These are phyloP conservation scores for Blastobotrys indianensis DNA, from an alignment of 1,139 yeast genomes.

Conservation along the genomic window DNA sequence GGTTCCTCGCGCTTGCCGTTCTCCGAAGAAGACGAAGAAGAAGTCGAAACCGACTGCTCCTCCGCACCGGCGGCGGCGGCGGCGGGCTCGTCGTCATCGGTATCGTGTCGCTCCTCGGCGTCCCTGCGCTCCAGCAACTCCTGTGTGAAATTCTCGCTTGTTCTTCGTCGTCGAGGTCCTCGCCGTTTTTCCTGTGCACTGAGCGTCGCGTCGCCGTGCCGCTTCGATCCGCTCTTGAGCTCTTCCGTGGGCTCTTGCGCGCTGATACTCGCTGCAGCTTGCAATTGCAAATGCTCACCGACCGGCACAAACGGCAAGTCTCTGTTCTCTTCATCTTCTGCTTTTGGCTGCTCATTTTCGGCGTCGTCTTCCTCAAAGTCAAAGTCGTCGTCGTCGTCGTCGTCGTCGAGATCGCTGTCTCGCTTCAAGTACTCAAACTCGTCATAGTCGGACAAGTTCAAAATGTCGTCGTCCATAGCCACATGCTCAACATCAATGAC, in stretches of 20 bases:
- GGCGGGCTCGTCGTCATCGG: neutral
- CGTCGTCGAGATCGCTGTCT: neutral
- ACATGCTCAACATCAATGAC: slow-evolving; percentile 1
- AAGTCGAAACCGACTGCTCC: too few relatives aligned
- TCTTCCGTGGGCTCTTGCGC: neutral
- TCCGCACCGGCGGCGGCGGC: slow-evolving; percentile 1
- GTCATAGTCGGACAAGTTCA: slow-evolving; percentile 4
- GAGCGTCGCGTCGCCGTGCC: slow-evolving; percentile 10
- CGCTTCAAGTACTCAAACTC: neutral
- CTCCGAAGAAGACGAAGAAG: too few relatives aligned
- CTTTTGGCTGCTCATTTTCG: too few relatives aligned
- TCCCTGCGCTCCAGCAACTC: slow-evolving; percentile 5
- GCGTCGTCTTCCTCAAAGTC: neutral
- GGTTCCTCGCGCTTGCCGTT: neutral
- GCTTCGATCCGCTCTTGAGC: slow-evolving; percentile 11
- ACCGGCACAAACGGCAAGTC: slow-evolving; percentile 11
- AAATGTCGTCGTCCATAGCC: slow-evolving; percentile 6
- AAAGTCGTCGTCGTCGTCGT: neutral
- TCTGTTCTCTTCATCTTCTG: neutral
- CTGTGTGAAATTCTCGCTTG: slow-evolving; percentile 10
- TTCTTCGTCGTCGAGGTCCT: slow-evolving; percentile 10
- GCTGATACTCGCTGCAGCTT: too few relatives aligned
- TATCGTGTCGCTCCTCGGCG: neutral
- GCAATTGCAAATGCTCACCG: slow-evolving; percentile 6
- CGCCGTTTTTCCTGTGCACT: slow-evolving; percentile 3